Evolutionary conservation across 106 monocot species (phyloP).

Genomic region (Agapanthus africanus): DNA sequence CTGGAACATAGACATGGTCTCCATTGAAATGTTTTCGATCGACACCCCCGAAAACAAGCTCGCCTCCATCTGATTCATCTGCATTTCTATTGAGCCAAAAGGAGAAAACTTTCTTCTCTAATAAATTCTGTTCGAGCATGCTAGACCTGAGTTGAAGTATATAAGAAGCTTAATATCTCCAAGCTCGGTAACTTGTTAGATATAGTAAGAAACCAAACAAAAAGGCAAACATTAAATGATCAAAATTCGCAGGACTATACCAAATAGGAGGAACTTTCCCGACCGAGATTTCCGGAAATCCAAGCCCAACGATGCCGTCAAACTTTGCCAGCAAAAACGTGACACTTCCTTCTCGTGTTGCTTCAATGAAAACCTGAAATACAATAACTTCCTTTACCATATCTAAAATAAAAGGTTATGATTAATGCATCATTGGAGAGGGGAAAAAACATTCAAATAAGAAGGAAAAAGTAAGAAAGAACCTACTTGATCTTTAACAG

Average conservation of each 20-base stretch:
- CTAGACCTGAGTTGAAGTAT: conserved; percentile 52
- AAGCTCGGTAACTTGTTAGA: background rate
- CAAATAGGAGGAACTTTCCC: conserved; percentile 54
- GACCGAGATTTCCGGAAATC: conserved; percentile 73
- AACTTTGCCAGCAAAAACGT: conserved; percentile 61
- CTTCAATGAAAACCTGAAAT: conserved; percentile 80
- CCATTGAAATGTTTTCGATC: conserved; percentile 57
- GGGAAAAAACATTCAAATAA: conserved; percentile 2
- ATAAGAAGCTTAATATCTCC: background rate
- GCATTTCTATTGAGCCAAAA: conserved; percentile 65
- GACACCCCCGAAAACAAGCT: conserved; percentile 60
- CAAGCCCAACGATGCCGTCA: conserved; percentile 90
- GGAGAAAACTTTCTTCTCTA: conserved; percentile 53
- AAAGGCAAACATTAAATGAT: conserved; percentile 10
- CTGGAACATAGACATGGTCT: conserved; percentile 49
- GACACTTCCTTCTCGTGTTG: conserved; percentile 54
- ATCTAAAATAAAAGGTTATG: conserved; percentile 10
- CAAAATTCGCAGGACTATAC: conserved; percentile 24
- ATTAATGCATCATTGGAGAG: background rate
- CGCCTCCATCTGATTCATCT: conserved; percentile 58
- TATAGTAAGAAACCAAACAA: background rate
- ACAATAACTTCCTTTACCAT: background rate
- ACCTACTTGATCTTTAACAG: conserved; percentile 65
- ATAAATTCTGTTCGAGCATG: conserved; percentile 44
- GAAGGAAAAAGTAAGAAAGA: background rate